Conservation (phyloP, 2,329 filamentous ascomycete genomes). For the Trichoderma cornu-damae region DNA sequence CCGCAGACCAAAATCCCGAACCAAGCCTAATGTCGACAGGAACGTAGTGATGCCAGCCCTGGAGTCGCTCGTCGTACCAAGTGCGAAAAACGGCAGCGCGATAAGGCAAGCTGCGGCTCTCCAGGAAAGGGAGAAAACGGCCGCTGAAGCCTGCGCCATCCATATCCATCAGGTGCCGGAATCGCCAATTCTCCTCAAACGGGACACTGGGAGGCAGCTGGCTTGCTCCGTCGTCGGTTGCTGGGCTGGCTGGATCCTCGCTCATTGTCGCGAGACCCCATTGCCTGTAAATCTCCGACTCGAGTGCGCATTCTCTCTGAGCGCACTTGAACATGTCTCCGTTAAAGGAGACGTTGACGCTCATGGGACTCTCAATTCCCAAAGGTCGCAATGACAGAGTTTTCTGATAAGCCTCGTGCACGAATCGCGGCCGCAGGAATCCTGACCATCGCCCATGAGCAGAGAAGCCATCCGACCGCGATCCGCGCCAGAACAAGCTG, state of each 20-base stretch:
- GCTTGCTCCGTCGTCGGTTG: background rate
- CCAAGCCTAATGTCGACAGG: slow-evolving; percentile 49
- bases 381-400: slow-evolving; percentile 21
- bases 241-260: background rate
- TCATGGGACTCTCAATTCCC: slow-evolving; percentile 29
- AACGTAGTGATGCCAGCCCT: slow-evolving; percentile 59
- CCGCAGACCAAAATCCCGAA: slow-evolving; percentile 58
- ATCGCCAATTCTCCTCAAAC: slow-evolving; percentile 43
- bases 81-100: slow-evolving; percentile 58
- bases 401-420: slow-evolving; percentile 47
- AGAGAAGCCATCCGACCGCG: slow-evolving; percentile 49
- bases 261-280: slow-evolving; percentile 33
- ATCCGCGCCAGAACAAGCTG: slow-evolving; percentile 51
- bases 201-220: slow-evolving; percentile 9
- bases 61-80: slow-evolving; percentile 59
- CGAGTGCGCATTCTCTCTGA: slow-evolving; percentile 40
- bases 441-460: slow-evolving; percentile 46
- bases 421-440: slow-evolving; percentile 64
- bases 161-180: slow-evolving; percentile 65
- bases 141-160: slow-evolving; percentile 65
- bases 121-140: slow-evolving; percentile 62
- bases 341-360: slow-evolving; percentile 36
- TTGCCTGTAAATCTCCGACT: slow-evolving; percentile 34
- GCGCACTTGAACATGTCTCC: slow-evolving; percentile 38
- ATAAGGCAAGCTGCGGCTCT: slow-evolving; percentile 59